Base-by-base conservation (phyloP, 129 eudicot genomes). In the Logfia minima region DNA sequence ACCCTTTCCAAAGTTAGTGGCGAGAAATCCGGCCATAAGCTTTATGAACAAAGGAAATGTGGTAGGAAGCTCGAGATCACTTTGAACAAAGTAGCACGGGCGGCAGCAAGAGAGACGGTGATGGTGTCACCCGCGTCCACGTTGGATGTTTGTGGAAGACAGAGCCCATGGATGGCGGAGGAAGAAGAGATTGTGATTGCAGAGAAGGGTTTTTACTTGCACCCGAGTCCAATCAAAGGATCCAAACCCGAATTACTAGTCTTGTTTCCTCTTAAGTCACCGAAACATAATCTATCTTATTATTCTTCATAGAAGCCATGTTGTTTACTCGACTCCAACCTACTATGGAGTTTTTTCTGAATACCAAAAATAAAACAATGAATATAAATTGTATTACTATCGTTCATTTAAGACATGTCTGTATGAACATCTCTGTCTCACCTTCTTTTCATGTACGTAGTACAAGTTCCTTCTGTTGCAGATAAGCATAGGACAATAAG, bases 161-260 rank as follows among this genome's bases (percentile, higher is more conserved):
- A 89, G 83, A 86, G 84, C 19, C 89, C 88, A 13, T 75, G 79
- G 26, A 68, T 79, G 28, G 76, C 76, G 10, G 55, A 83, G 58
- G 86, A 85, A 66, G 94, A 92, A 69, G 88, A 86, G 59, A 85
- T 72, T 60, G 92, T 83, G 8, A 88, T 89, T 76, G 92, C 85
- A 4, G 91, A 87, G 9, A 90, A 93, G 55, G 92, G 96, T 8
- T 93, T 85, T 82, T 93, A 90, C 72, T 84, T 92, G 82, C 96
- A 92, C 79, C 95, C 87, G 66, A 88, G 92, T 31, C 79, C 79
- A 69, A 29, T 80, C 1, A 72, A 86, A 70, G 87, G 88, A 11
- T 71, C 87, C 74, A 87, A 90, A 66, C 96, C 91, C 43, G 83
- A 85, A 83, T 85, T 92, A 32, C 68, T 90, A 78, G 85, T 84